Base-by-base conservation (phyloP, 805 yeast species). In the Hanseniaspora lindneri region DNA sequence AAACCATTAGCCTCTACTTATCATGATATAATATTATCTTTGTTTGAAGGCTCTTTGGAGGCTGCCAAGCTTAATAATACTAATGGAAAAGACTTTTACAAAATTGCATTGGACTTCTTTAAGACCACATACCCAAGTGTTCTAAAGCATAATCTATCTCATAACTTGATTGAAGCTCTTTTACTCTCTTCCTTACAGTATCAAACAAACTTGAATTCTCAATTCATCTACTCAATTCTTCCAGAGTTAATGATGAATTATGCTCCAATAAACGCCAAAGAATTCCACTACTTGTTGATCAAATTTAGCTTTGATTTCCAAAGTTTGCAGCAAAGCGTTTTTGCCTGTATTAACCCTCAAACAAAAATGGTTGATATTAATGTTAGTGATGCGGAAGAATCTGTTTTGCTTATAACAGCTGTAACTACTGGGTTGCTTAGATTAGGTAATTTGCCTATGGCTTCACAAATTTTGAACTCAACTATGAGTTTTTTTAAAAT, bases 1-100 rank as follows among this genome's bases (percentile, higher is more conserved):
- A 78, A 75, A 58, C 92, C 92, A 16, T 68, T 72, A 23, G 56
- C 60, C 36, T 66, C 65, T 17, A 79, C 83, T 7, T 81, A 75
- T 60, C 66, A 73, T 55, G 59, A 74, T 3, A 71, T 74, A 4
- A 65, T 82, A 40, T 62, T 64, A 20, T 70, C 74, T 27, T 65
- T 82, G 24, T 66, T 80, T 46, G 63, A 65, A 34, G 77, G 79
- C 4, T 63, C 79, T 1, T 63, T 71, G 35, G 53, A 57, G 50
- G 74, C 73, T 19, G 67, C 58, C 52, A 60, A 58, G 39, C 57
- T 53, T 10, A 68, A 59, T 32, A 67, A 64, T 49, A 58, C 56
- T 27, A 71, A 67, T 54, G 76, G 73, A 17, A 55, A 54, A 41
- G 77, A 68, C 54, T 75, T 68, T 59, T 73, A 63, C 64, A 69